Conservation (phyloP, 129 eudicot species). For the Tanacetum coccineum region DNA sequence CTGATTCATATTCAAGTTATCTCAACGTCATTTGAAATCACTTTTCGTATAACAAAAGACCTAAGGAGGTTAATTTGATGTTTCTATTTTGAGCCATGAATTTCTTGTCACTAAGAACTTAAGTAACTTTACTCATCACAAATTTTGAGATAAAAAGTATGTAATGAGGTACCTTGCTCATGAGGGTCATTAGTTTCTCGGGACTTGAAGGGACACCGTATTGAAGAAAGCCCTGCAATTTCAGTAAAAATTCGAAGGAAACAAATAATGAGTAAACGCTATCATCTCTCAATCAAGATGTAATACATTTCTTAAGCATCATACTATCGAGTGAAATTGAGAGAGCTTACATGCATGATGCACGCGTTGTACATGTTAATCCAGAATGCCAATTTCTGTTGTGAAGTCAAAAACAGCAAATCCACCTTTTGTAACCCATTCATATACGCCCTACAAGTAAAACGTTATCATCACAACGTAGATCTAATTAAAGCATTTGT, state of each 20-base stretch:
- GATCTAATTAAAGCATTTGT: slow-evolving; percentile 13
- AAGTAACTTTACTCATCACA: background rate
- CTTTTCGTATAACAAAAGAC: background rate
- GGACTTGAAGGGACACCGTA: slow-evolving; percentile 78
- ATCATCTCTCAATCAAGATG: too few species aligned
- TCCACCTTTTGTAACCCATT: slow-evolving; percentile 84
- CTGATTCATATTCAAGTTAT: slow-evolving; percentile 32
- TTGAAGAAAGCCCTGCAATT: slow-evolving; percentile 73
- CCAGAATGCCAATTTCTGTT: slow-evolving; percentile 94
- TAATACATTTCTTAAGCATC: slow-evolving; percentile 1
- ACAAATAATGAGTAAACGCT: background rate
- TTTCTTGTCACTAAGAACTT: background rate
- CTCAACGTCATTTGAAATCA: background rate
- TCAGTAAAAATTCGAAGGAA: background rate
- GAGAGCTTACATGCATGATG: slow-evolving; percentile 78
- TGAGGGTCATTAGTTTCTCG: slow-evolving; percentile 52
- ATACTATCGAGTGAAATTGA: background rate
- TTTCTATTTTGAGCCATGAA: background rate
- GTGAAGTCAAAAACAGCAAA: slow-evolving; percentile 60
- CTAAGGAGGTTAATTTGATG: background rate
- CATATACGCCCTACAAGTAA: slow-evolving; percentile 53
- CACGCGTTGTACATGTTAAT: slow-evolving; percentile 97
- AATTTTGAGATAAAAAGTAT: too few species aligned
- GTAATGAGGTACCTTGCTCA: slow-evolving; percentile 60
- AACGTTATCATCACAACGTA: slow-evolving; percentile 3